Conservation (phyloP, 371 early-diverging fungal species). For the Rhizomucor pusillus region DNA sequence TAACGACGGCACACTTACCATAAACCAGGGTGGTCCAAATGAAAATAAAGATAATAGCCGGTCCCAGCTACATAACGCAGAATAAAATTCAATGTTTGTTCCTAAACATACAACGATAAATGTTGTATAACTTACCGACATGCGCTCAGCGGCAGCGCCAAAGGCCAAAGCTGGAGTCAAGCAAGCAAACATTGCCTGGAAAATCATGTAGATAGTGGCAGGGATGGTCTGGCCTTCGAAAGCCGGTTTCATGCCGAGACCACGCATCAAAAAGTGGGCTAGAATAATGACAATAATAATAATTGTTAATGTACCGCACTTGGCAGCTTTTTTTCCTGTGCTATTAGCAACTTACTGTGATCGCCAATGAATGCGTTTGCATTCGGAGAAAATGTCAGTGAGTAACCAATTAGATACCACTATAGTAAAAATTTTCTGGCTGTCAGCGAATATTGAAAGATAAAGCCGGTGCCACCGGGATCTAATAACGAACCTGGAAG, state of each 20-base stretch:
- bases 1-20: too few relatives aligned
- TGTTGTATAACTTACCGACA: conserved; percentile 53
- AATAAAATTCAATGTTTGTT: background rate
- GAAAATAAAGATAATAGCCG: conserved; percentile 76
- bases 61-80: conserved; percentile 46
- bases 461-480: too few relatives aligned
- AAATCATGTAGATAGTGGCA: conserved; percentile 58
- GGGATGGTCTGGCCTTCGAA: conserved; percentile 57
- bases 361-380: conserved; percentile 78
- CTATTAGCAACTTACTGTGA: conserved; percentile 53
- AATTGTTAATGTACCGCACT: too few relatives aligned
- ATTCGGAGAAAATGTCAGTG: conserved; percentile 74
- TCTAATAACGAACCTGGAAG: conserved; percentile 59
- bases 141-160: conserved; percentile 83
- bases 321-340: conserved; percentile 21
- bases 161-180: conserved; percentile 77
- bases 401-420: conserved; percentile 88
- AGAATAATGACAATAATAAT: background rate
- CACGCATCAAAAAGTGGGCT: conserved; percentile 42
- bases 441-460: too few relatives aligned
- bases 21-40: conserved; percentile 84
- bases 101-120: too few relatives aligned
- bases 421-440: conserved; percentile 10
- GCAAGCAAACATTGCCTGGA: conserved; percentile 75
- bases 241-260: conserved; percentile 40